Conservation (phyloP, 108 stramenopile genomes). For the Cyclotella kingstonii region DNA sequence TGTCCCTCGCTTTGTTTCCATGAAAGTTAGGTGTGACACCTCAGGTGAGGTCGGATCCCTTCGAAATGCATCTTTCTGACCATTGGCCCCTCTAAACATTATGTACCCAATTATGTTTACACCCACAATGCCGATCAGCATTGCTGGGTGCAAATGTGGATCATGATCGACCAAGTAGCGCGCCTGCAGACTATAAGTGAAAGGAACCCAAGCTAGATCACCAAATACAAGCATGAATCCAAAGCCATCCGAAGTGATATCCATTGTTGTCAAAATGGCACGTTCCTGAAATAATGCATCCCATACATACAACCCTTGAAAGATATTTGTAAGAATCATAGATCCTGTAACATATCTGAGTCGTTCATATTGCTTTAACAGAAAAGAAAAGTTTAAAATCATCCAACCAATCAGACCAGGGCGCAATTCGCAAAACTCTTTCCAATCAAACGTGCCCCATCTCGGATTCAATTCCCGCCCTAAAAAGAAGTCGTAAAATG, state of each 20-base stretch:
- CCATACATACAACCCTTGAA: constrained; percentile 97
- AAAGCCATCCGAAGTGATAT: constrained; percentile 99
- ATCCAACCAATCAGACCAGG: constrained; percentile 96
- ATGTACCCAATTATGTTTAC: constrained; percentile 76
- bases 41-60: constrained; percentile 73
- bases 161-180: constrained; percentile 91
- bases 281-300: constrained; percentile 94
- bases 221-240: constrained; percentile 98
- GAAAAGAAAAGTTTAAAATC: constrained; percentile 82
- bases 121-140: constrained; percentile 55
- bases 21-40: constrained; percentile 59
- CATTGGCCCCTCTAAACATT: constrained; percentile 92
- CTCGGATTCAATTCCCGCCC: constrained; percentile 98
- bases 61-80: constrained; percentile 95
- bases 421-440: constrained; percentile 96
- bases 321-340: constrained; percentile 88
- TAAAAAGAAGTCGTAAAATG: constrained; percentile 94
- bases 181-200: constrained; percentile 93
- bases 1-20: constrained; percentile 87
- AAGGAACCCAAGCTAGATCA: constrained; percentile 99
- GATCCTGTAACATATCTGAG: constrained; percentile 79
- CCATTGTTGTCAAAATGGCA: constrained; percentile 98
- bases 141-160: constrained; percentile 56
- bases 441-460: constrained; percentile 86
- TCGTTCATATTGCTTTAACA: constrained; percentile 73